Evolutionary conservation across 768 basidiomycete genomes (phyloP).

Genomic region (Trametes coccinea): DNA sequence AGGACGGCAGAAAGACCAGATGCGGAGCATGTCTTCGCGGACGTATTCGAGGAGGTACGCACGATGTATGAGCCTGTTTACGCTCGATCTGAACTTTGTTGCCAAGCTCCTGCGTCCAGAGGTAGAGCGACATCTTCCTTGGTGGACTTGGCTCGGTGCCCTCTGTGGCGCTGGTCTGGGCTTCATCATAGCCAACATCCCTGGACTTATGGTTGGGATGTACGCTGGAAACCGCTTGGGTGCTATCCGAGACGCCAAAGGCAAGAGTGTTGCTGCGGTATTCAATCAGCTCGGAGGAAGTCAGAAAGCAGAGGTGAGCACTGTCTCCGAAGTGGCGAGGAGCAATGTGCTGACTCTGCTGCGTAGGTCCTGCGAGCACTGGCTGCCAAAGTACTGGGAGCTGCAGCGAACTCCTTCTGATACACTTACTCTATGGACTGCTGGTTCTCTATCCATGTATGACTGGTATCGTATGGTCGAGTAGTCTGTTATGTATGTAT

Average conservation of each 20-base stretch:
- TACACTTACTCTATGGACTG: neutral
- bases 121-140: slow-evolving; percentile 66
- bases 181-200: slow-evolving; percentile 69
- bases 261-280: slow-evolving; percentile 88
- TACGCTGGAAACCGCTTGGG: slow-evolving; percentile 90
- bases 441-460: neutral
- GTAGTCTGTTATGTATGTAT: neutral
- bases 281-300: slow-evolving; percentile 72
- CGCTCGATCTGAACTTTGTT: neutral
- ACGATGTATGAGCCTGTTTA: neutral
- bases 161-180: slow-evolving; percentile 62
- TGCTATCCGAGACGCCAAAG: slow-evolving; percentile 90
- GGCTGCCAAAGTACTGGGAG: slow-evolving; percentile 81
- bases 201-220: slow-evolving; percentile 83
- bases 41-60: slow-evolving; percentile 88
- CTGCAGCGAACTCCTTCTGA: slow-evolving; percentile 41
- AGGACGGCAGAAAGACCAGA: slow-evolving; percentile 55
- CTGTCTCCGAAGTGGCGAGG: neutral
- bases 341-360: neutral
- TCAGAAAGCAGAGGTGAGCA: slow-evolving; percentile 84
- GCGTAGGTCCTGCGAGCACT: slow-evolving; percentile 75
- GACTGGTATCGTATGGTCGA: slow-evolving; percentile 1
- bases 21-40: slow-evolving; percentile 80
- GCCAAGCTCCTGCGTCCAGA: slow-evolving; percentile 75
- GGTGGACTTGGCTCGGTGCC: slow-evolving; percentile 76